Base-by-base conservation (phyloP, 192 early-diverging fungal species). In the Coemansia sp. region DNA sequence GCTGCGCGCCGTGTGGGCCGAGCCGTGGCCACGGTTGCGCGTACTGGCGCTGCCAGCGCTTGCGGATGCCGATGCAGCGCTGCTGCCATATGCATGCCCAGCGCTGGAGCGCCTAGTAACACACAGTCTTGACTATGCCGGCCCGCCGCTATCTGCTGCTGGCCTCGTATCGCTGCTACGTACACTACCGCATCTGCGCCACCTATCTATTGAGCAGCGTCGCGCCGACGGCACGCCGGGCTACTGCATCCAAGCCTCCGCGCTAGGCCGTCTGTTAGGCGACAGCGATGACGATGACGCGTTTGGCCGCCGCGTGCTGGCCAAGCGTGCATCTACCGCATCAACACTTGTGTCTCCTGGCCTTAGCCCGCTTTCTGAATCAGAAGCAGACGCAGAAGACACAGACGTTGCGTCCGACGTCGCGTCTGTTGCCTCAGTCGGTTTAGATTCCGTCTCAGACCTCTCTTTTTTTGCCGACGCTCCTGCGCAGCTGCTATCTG, bases 191-290 rank as follows among this genome's bases (percentile, higher is more conserved):
- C 61, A 57, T 32, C 78, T 81, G 63, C 66, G 66, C 11, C 60
- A 81, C 55, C 64, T 81, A 65, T 59, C 73, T 2, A 64, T 81
- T 58, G 78, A 75, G 53, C 78, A 81, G 73, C 72, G 78, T 25
- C 65, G 66, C 29, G 63, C 66, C 0, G 70, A 75, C 58, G 78
- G 78, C n/a, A 52, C 78, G 39, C 78, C 78, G 0, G 78, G 73
- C 46, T 75, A 81, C 66, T 36, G 54, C 33, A 57, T 81, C 7
- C 36, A 53, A n/a, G 70, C 68, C 14, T 52, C 69, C 22, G 67
- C 69, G 21, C 59, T 81, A 66, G 68, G 70, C 29, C 78, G 78
- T 11, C 60, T 75, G 57, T 53, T 81, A 46, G 72, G 69, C 33
- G 50, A 54, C 30, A 63, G 25, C 36, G 72, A 66, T 56, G 72